Base-by-base conservation (phyloP, 306 rosid genomes). In the Pyrus betulifolia region DNA sequence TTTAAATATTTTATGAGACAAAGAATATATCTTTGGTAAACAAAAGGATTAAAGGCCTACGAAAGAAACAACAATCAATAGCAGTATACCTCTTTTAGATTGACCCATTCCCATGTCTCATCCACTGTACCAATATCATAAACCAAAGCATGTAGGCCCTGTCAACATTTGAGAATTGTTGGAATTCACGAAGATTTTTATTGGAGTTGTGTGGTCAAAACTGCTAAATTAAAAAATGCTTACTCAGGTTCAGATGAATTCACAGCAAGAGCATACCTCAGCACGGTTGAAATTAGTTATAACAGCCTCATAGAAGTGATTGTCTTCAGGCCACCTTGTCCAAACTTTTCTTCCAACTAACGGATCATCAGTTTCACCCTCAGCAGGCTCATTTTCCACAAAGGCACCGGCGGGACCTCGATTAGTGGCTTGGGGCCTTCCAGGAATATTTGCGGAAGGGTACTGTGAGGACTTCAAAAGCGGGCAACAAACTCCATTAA, bases 101-200 rank as follows among this genome's bases (percentile, higher is more conserved):
- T 78, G 59, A 87, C 87, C 89, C 91, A 87, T 80, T 87, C 91
- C 91, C 91, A 87, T 14, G 91, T 87, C 77, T 87, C 91, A 19
- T 80, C 71, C 54, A 75, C 61, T 23, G 89, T 82, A 81, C 79
- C 80, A 33, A 83, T 85, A 79, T 87, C 91, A 79, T 87, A 87
- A 52, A 87, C 91, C 80, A 87, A 31, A 71, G 87, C 91, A 83
- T 87, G 87, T 30, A 66, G 85, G 23, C 87, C 87, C 91, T 87
- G 82, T 15, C 65, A 80, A 75, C 12, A 15, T 38, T 31, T 22
- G 28, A 4, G 45, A 71, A 51, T 31, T 70, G 11, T 40, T 30
- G 74, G 46, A 46, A 6, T 40, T 42, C 15, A 49, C 31, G 7
- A 73, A 44, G 28, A 13, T 15, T 42, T 18, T 9, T 18, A n/a